A percentile compares a stretch with the other conserved stretches of the same genome.
Conservation (phyloP, 768 basidiomycete species). For the Russula vinacea region DNA sequence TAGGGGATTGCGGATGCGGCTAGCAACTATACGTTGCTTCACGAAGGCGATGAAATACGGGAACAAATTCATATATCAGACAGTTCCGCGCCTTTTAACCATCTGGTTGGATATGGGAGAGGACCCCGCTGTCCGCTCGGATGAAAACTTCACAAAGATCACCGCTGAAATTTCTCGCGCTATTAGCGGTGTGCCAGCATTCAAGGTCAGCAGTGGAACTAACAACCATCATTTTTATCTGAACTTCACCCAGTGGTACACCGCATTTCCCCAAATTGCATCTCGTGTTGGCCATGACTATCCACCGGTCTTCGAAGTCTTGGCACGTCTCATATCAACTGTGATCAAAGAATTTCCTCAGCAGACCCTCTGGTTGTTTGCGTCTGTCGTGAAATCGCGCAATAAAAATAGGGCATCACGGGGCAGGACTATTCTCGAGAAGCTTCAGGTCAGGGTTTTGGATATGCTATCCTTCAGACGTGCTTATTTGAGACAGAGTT, state of each 20-base stretch:
- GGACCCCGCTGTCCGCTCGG: slow-evolving; percentile 34
- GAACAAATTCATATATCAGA: slow-evolving; percentile 95
- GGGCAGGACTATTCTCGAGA: slow-evolving; percentile 54
- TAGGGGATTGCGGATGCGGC: slow-evolving; percentile 63
- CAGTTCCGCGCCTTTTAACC: slow-evolving; percentile 88
- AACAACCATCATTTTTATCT: slow-evolving; percentile 3
- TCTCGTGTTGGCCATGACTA: slow-evolving; percentile 84
- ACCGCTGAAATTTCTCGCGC: slow-evolving; percentile 54
- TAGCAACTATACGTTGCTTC: slow-evolving; percentile 64
- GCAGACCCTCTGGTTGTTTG: slow-evolving; percentile 91
- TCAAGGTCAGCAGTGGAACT: slow-evolving; percentile 56
- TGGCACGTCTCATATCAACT: slow-evolving; percentile 62
- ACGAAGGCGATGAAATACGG: slow-evolving; percentile 70
- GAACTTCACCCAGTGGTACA: slow-evolving; percentile 70
- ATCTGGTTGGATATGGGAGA: slow-evolving; percentile 95
- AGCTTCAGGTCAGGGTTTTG: slow-evolving; percentile 49
- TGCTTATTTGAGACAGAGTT: slow-evolving; percentile 39
- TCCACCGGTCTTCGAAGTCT: slow-evolving; percentile 51
- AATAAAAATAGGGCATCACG: slow-evolving; percentile 56
- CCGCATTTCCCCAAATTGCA: slow-evolving; percentile 94
- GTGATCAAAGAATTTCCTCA: slow-evolving; percentile 84
- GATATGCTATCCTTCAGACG: neutral
- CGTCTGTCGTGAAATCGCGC: slow-evolving; percentile 82
- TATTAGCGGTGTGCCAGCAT: slow-evolving; percentile 63
- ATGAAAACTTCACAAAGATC: slow-evolving; percentile 51